Percentiles rank a stretch among this genome's conserved stretches.
Conservation (phyloP, 2,329 filamentous ascomycete genomes). For the Xylariomycetidae sp. region DNA sequence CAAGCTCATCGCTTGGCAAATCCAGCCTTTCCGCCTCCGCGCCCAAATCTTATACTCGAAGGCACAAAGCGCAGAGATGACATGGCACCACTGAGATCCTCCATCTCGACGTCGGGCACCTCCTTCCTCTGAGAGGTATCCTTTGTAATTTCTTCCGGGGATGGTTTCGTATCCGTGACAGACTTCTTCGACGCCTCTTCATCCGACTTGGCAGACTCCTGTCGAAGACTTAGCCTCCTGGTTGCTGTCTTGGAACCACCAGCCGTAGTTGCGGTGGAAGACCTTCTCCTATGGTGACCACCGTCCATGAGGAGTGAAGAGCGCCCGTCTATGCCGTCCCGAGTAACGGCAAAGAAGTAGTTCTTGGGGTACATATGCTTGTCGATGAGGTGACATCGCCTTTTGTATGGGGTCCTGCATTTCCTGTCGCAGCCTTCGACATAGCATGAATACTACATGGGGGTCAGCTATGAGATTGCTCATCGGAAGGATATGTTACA, state of each 20-base stretch:
- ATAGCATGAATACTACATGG: conserved; percentile 73
- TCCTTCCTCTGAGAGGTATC: conserved; percentile 11
- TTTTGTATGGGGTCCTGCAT: conserved; percentile 78
- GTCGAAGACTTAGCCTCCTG: conserved; percentile 25
- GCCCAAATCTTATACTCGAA: conserved; percentile 60
- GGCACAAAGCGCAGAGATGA: conserved; percentile 69
- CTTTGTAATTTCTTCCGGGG: conserved; percentile 9
- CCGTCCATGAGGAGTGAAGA: conserved; percentile 70
- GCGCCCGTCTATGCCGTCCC: conserved; percentile 82
- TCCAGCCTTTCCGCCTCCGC: conserved; percentile 47
- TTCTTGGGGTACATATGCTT: conserved; percentile 89
- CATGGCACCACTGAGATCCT: conserved; percentile 62
- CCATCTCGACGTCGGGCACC: conserved; percentile 50
- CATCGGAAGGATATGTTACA: too few species aligned
- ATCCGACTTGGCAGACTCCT: too few species aligned
- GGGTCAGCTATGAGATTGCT: conserved; percentile 9
- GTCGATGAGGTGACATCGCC: conserved; percentile 84
- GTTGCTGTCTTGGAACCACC: conserved; percentile 16
- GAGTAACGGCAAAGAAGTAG: conserved; percentile 84
- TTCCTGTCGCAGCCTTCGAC: conserved; percentile 82
- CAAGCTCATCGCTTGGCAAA: conserved; percentile 48
- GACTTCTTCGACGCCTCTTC: conserved; percentile 1
- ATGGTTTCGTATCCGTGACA: background rate
- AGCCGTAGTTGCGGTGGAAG: conserved; percentile 34
- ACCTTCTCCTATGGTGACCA: conserved; percentile 43